Evolutionary conservation across 352 stramenopile genomes (phyloP), one percentile per base, ranked within the genome.

Genomic region (Pilasporangium apinafurcum): DNA sequence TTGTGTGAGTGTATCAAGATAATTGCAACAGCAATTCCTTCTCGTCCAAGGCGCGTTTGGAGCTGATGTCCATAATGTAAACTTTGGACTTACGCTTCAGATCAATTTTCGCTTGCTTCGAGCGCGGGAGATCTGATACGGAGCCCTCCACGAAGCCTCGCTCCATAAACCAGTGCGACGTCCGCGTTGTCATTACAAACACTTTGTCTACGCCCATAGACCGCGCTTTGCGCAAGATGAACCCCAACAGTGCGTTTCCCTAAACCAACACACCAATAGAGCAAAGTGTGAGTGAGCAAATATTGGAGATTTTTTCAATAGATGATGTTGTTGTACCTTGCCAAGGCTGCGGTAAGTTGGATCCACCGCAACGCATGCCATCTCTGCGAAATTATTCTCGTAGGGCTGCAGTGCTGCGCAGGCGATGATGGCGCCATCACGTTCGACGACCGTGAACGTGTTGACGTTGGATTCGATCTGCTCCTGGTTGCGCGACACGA

Each of bases 91-190:
- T 77, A 45, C 82, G 74, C 53, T 86, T 87, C 9, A 87, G 56
- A 43, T 93, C 76, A 38, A 93, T 79, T 48, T 82, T 89, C 18
- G 57, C 64, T 10, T 67, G 62, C 64, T 93, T 93, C 12, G 74
- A 88, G 25, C 64, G 56, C 12, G 86, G 86, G n/a, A 96, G 65
- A 21, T 91, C 80, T n/a, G 90, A 70, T 20, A 98, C 82, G 6
- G 62, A 59, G 8, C 91, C 89, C 54, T 96, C 77, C 48, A 87
- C 71, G 56, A 98, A 99, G 17, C 95, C 95, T 26, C 95, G 75
- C 69, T 99, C 96, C 43, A 98, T 65, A 63, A 99, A 99, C 94
- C 95, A 99, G 62, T 98, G 92, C 56, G 98, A 97, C 14, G 96
- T 99, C 62, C 95, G 87, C 20, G 96, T 99, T 21, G 91, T 98